Base-by-base conservation (phyloP, 2,329 filamentous ascomycete genomes). In the Annulohypoxylon truncatum region DNA sequence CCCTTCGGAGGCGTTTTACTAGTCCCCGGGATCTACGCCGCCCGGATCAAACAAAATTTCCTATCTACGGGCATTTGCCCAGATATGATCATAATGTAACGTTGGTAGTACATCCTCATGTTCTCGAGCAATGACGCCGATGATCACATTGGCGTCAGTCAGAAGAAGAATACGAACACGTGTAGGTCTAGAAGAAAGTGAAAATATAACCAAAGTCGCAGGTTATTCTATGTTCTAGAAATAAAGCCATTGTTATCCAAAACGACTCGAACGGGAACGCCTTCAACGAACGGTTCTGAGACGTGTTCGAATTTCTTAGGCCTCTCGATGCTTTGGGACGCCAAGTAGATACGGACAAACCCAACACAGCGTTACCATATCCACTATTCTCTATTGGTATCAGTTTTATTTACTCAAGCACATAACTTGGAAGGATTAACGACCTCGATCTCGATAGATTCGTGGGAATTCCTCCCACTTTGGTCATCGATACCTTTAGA, bases 11-110 rank as follows among this genome's bases (percentile, higher is more conserved):
- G 29, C 61, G 48, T 46, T 29, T 31, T 61, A 33, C 52, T 68
- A 65, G 40, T 48, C 48, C 42, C 13, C 58, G 44, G 61, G 62
- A 48, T 53, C 29, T 31, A 40, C 13, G 48, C 15, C 4, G 38
- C 9, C 62, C 54, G 58, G 55, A 38, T 31, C 13, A 20, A 63
- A 33, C 15, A 13, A 44, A 53, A 40, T 24, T 38, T 28, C 50
- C 20, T 57, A 48, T 38, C 48, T 15, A 24, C 20, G 26, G 35
- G 18, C 20, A 52, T 51, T 40, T 52, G 12, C 9, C 50, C 46
- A 53, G n/a, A 64, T 66, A 51, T 60, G 38, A 66, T 29, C 31
- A 48, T 35, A 44, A 62, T 62, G 63, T 52, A 58, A 54, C 46
- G 4, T 46, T 33, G 47, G 46, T 44, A 22, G 29, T 13, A 51